Percentiles rank a stretch among this genome's conserved stretches.
Evolutionary conservation across 768 basidiomycete genomes (phyloP).

Genomic region (Termitomyces sp.): DNA sequence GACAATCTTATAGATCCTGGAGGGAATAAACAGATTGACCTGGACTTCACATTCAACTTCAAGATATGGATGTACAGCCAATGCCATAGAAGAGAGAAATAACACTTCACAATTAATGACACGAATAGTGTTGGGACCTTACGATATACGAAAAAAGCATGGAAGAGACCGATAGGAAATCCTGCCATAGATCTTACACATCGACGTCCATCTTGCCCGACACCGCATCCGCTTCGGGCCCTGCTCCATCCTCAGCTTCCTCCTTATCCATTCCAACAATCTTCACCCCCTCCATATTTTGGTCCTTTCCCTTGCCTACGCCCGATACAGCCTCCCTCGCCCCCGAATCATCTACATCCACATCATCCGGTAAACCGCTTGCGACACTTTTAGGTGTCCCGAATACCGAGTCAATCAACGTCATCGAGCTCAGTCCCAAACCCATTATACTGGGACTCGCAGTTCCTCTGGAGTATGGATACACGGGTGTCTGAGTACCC

Average conservation of each 20-base stretch:
- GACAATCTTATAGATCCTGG: too few relatives aligned
- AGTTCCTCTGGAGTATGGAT: conserved; percentile 3
- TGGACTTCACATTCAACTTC: too few relatives aligned
- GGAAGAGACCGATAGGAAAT: neutral
- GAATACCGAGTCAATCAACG: conserved; percentile 13
- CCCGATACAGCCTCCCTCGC: conserved; percentile 3
- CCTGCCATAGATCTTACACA: neutral
- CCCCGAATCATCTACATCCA: neutral
- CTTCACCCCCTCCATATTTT: conserved; percentile 22
- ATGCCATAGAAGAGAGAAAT: neutral
- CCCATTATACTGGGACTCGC: conserved; percentile 27
- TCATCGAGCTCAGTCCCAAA: conserved; percentile 19
- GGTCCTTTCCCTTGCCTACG: conserved; percentile 12
- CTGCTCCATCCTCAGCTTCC: conserved; percentile 7
- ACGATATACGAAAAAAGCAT: neutral
- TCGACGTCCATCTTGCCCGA: conserved; percentile 27
- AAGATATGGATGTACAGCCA: too few relatives aligned
- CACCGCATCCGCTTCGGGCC: conserved; percentile 1
- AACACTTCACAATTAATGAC: neutral
- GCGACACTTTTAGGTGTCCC: conserved; percentile 21
- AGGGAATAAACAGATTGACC: too few relatives aligned
- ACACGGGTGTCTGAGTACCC: conserved; percentile 18
- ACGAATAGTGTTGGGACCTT: neutral
- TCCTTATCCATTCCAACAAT: conserved; percentile 22
- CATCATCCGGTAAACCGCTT: conserved; percentile 19